phyloP scores from a whole-genome alignment of 345 rosid species.

The Erucastrum elatum region DNA sequence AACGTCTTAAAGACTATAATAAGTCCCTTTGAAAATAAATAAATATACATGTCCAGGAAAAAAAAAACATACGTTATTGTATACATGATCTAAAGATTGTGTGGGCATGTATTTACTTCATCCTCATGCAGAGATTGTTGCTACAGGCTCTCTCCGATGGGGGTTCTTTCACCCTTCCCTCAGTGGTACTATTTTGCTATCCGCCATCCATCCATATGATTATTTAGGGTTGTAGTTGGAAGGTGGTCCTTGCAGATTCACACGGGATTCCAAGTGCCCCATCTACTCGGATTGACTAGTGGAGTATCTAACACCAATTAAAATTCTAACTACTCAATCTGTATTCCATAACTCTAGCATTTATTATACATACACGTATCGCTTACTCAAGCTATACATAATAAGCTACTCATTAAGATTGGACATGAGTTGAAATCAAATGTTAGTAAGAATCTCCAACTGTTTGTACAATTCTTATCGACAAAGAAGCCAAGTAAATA shows the following conservation, averaged over 20 bases:
- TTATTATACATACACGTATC: neutral
- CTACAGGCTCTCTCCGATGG: no score
- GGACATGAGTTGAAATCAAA: constrained; percentile 4
- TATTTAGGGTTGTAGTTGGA: no score
- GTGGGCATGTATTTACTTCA: neutral
- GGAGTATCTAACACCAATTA: constrained; percentile 13
- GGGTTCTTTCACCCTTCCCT: no score
- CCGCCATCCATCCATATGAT: no score
- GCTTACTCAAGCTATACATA: neutral
- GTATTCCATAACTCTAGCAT: neutral
- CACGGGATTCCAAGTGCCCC: no score
- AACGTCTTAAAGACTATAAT: no score
- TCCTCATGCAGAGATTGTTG: constrained; percentile 13
- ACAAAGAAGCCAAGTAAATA: constrained; percentile 71
- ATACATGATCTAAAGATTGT: neutral
- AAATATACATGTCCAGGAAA: no score
- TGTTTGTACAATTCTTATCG: constrained; percentile 49
- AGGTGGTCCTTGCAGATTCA: no score
- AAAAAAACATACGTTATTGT: no score
- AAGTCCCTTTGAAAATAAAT: no score
- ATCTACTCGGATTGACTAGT: neutral
- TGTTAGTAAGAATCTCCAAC: constrained; percentile 38
- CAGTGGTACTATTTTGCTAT: no score
- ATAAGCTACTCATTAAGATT: neutral
- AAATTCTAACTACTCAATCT: constrained; percentile 11